Base-by-base conservation (phyloP, 169 alveolate genomes). In the Babesia ovis region DNA sequence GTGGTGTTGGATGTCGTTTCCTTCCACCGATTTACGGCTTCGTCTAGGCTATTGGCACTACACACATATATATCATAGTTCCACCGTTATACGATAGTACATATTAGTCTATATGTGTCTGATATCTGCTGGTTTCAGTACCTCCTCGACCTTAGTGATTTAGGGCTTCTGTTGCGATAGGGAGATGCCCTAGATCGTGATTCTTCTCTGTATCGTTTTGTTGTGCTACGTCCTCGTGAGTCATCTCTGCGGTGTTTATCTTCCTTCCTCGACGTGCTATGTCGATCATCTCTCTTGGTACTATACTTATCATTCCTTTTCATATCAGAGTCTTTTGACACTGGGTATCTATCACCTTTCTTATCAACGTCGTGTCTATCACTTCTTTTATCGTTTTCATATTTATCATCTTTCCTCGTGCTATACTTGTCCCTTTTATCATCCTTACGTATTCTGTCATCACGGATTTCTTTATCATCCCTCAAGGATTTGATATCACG, bases 161-260 rank as follows among this genome's bases (percentile, higher is more conserved):
- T 45, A 4, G 74, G 55, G 50, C 74, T 64, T 54, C 62, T 64
- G 37, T 27, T 64, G 53, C 74, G 59, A 37, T 64, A 48, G 20
- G 74, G 61, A 3, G 74, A 64, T 5, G 37, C 22, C 8, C 41
- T 50, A 32, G 18, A 18, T 25, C 71, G 9, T 1, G 58, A 12
- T 6, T 27, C 41, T 4, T 61, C 71, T n/a, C 71, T n/a, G 14
- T 1, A 3, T 4, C 58, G 3, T n/a, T 32, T 61, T 18, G 41
- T 25, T 11, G 71, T 16, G 0, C 12, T 25, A 16, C 58, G 37
- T 4, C 62, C 50, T 12, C 37, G n/a, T 9, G 64, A 50, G 16
- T 64, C 74, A 1, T 45, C 64, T 27, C 74, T 54, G 1, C 51
- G 16, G 3, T 32, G 4, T 56, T 35, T 64, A 4, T 27, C 61